Conservation (phyloP, 176 grass and related monocot genomes). For the Stipa capillata region DNA sequence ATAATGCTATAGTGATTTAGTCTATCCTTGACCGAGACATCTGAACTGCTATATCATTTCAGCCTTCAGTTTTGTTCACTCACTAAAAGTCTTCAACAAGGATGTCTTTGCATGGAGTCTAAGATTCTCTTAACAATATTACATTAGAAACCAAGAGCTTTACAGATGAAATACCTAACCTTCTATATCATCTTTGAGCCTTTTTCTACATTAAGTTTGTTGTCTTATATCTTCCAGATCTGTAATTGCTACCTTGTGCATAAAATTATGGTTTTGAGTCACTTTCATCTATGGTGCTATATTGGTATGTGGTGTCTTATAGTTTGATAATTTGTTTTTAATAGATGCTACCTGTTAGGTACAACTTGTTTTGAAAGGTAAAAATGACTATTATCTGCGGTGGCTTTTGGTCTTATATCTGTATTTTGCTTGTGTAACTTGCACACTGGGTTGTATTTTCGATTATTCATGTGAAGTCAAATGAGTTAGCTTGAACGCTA, state of each 20-base stretch:
- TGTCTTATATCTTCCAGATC: background rate
- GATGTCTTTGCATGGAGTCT: background rate
- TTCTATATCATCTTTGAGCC: background rate
- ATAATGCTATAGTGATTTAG: background rate
- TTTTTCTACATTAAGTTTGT: background rate
- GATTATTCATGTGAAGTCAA: conserved; percentile 3
- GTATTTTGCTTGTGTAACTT: conserved; percentile 12
- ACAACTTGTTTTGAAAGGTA: background rate
- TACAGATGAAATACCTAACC: background rate
- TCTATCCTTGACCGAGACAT: conserved; percentile 1
- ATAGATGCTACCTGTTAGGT: background rate
- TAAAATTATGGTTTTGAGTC: conserved; percentile 7
- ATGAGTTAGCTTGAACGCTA: background rate
- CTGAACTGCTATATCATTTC: conserved; percentile 5
- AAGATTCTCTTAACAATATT: background rate
- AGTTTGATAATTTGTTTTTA: background rate
- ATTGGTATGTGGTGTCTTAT: conserved; percentile 3
- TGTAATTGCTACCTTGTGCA: background rate
- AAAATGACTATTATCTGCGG: background rate
- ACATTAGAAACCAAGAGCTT: background rate
- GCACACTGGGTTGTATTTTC: background rate
- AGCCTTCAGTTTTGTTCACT: background rate
- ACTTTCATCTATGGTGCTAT: conserved; percentile 6
- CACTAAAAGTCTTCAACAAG: background rate
- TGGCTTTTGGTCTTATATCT: background rate